A percentile compares a stretch with the other conserved stretches of the same genome.
Conservation (phyloP, 805 yeast genomes). For the Metschnikowia shivogae region DNA sequence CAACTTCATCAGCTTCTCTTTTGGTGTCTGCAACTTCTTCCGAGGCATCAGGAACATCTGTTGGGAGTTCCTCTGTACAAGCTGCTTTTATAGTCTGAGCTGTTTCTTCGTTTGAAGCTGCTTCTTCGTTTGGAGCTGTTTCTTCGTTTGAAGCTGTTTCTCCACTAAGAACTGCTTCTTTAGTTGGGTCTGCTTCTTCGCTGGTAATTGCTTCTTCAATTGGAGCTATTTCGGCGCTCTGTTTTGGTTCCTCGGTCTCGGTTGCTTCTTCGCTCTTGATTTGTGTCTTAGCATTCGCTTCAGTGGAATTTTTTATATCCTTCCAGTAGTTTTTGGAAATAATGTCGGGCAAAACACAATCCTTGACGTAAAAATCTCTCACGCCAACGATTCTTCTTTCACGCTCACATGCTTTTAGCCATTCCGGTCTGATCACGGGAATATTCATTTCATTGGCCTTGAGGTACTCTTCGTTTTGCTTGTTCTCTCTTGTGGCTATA, state of each 20-base stretch:
- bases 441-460: slow-evolving; percentile 83
- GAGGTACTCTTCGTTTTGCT: slow-evolving; percentile 65
- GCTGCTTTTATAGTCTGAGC: not conserved
- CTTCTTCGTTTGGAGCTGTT: not conserved
- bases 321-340: slow-evolving; percentile 41
- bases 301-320: not conserved
- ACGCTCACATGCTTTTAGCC: slow-evolving; percentile 89
- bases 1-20: slow-evolving; percentile 1
- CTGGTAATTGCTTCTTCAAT: not conserved
- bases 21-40: not conserved
- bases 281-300: not conserved
- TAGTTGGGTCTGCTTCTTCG: too few species aligned
- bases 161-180: not conserved
- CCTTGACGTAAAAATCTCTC: slow-evolving; percentile 72
- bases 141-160: not conserved
- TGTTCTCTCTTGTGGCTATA: slow-evolving; percentile 58
- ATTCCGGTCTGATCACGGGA: slow-evolving; percentile 93
- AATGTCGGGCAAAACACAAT: slow-evolving; percentile 42
- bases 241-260: not conserved
- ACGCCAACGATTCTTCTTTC: slow-evolving; percentile 93
- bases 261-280: not conserved
- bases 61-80: not conserved
- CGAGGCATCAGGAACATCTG: not conserved
- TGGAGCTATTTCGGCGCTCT: not conserved
- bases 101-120: not conserved